Evolutionary conservation across 768 basidiomycete genomes (phyloP).

Genomic region (Pisolithus sp.): DNA sequence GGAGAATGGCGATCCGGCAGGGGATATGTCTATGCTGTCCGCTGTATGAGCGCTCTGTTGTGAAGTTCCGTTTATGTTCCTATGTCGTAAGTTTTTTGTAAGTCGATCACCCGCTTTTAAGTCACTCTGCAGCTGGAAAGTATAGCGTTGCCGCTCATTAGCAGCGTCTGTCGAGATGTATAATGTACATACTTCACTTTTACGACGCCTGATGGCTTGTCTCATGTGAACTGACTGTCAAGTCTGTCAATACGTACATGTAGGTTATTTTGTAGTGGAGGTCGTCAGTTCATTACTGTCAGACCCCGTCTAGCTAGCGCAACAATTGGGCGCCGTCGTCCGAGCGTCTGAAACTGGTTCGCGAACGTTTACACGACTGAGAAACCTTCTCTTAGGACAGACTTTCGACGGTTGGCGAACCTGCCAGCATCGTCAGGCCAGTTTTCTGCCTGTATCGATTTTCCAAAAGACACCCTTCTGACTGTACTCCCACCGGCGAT

Average conservation of each 20-base stretch:
- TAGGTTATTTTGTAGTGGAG: not conserved
- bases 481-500: not conserved
- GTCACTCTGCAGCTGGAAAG: conserved; percentile 14
- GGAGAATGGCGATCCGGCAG: conserved; percentile 20
- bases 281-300: not conserved
- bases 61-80: conserved; percentile 4
- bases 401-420: too few species aligned
- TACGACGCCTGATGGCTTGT: not conserved
- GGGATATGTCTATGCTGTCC: conserved; percentile 35
- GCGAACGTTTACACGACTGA: too few species aligned
- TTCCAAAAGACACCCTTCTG: too few species aligned
- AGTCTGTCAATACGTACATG: not conserved
- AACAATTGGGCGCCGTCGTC: too few species aligned
- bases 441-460: too few species aligned
- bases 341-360: too few species aligned
- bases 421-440: too few species aligned
- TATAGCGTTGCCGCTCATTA: conserved; percentile 8
- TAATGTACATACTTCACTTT: conserved; percentile 19
- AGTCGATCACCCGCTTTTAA: conserved; percentile 14
- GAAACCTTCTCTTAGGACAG: too few species aligned
- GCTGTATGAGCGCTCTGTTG: conserved; percentile 26
- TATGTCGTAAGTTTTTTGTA: conserved; percentile 1
- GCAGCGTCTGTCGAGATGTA: conserved; percentile 10
- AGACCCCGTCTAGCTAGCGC: not conserved
- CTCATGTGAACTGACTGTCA: not conserved